Evolutionary conservation across 2,329 filamentous ascomycete species (phyloP).

Genomic region (Paraconiothyrium sp.): DNA sequence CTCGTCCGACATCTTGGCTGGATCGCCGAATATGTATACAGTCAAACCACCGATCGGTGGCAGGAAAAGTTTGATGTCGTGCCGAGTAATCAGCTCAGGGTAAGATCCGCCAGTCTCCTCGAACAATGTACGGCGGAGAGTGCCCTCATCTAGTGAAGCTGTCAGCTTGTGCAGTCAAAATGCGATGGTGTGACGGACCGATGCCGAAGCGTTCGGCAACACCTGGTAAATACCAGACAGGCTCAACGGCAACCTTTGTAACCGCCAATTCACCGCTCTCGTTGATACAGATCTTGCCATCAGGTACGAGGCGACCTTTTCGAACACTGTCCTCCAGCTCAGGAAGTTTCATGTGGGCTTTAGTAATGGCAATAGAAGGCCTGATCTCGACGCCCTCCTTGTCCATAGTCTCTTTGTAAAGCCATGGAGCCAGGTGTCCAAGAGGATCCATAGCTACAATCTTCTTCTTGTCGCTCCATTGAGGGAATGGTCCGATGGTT

Average conservation of each 20-base stretch:
- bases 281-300: slow-evolving; percentile 92
- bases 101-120: slow-evolving; percentile 97
- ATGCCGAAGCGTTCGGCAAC: slow-evolving; percentile 93
- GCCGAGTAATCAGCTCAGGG: slow-evolving; percentile 93
- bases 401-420: slow-evolving; percentile 81
- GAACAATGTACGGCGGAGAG: slow-evolving; percentile 85
- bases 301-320: slow-evolving; percentile 76
- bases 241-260: slow-evolving; percentile 96
- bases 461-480: slow-evolving; percentile 90
- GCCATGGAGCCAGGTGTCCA: slow-evolving; percentile 85
- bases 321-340: slow-evolving; percentile 91
- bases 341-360: slow-evolving; percentile 95
- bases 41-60: slow-evolving; percentile 95
- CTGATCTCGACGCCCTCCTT: slow-evolving; percentile 85
- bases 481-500: slow-evolving; percentile 84
- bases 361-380: slow-evolving; percentile 90
- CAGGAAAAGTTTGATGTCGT: slow-evolving; percentile 93
- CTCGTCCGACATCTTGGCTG: slow-evolving; percentile 90
- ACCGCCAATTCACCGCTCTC: slow-evolving; percentile 86
- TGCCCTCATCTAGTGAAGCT: slow-evolving; percentile 74
- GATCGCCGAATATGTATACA: slow-evolving; percentile 96
- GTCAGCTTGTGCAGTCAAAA: background rate
- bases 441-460: slow-evolving; percentile 98
- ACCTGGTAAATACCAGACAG: slow-evolving; percentile 69
- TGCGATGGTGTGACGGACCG: slow-evolving; percentile 58